Evolutionary conservation across 2,329 filamentous ascomycete genomes (phyloP).

Genomic region (Rhynchosporium agropyri): DNA sequence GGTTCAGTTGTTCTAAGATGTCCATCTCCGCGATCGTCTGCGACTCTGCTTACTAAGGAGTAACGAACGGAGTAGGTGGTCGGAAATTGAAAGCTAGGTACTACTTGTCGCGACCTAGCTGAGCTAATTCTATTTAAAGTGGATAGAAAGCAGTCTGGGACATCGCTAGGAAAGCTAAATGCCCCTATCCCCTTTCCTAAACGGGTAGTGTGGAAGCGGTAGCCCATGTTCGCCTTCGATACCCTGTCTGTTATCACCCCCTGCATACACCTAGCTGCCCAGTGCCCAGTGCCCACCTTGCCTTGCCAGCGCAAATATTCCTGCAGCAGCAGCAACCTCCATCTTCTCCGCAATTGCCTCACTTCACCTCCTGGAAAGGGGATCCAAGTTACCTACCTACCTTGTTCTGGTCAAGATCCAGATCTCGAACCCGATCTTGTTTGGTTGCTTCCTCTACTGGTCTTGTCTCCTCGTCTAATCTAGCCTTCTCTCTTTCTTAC

Average conservation of each 20-base stretch:
- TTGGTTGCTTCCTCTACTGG: constrained; percentile 1
- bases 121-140: too few species aligned
- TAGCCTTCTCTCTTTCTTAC: constrained; percentile 30
- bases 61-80: too few species aligned
- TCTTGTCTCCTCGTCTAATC: constrained; percentile 15
- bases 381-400: not conserved
- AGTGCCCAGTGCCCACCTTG: not conserved
- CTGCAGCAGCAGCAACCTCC: constrained; percentile 8
- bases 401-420: too few species aligned
- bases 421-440: not conserved
- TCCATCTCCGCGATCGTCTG: too few species aligned
- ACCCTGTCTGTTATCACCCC: too few species aligned
- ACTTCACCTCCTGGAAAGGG: constrained; percentile 4
- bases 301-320: not conserved
- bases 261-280: not conserved
- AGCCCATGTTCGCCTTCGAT: too few species aligned
- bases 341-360: not conserved
- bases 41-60: too few species aligned
- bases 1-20: too few species aligned
- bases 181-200: not conserved
- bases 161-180: too few species aligned
- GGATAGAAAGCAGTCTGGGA: too few species aligned
- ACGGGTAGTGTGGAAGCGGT: not conserved
- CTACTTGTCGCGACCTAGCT: too few species aligned
- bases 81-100: too few species aligned